Conservation (phyloP, 805 yeast genomes). For the Komagataella pseudopastoris region DNA sequence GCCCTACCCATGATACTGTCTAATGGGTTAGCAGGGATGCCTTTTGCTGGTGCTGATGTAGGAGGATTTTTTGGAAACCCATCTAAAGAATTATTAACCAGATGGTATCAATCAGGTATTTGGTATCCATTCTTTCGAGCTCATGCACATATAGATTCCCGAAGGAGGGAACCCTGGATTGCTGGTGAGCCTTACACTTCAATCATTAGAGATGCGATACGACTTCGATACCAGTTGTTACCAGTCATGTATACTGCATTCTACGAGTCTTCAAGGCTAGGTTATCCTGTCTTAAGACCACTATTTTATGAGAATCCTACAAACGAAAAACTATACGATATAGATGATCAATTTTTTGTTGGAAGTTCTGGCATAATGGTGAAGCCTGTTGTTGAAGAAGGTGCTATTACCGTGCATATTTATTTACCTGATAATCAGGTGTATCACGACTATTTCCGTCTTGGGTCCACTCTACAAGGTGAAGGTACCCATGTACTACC, state of each 20-base stretch:
- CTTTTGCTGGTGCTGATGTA: slow-evolving; percentile 92
- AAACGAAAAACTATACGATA: slow-evolving; percentile 30
- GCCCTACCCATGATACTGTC: slow-evolving; percentile 86
- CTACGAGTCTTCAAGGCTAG: slow-evolving; percentile 42
- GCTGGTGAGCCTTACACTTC: slow-evolving; percentile 62
- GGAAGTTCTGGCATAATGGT: slow-evolving; percentile 62
- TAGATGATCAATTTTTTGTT: slow-evolving; percentile 77
- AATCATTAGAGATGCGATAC: slow-evolving; percentile 55
- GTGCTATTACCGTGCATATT: slow-evolving; percentile 23
- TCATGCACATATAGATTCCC: slow-evolving; percentile 91
- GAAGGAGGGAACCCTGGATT: slow-evolving; percentile 88
- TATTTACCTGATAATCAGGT: slow-evolving; percentile 41
- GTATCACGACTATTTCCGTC: slow-evolving; percentile 37
- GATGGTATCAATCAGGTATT: slow-evolving; percentile 95
- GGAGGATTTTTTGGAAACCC: slow-evolving; percentile 97
- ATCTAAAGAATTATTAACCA: slow-evolving; percentile 55
- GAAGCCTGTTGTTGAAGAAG: slow-evolving; percentile 63
- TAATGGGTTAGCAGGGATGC: slow-evolving; percentile 71
- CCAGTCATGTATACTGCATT: slow-evolving; percentile 78
- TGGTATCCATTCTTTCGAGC: slow-evolving; percentile 96
- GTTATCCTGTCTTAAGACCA: slow-evolving; percentile 64
- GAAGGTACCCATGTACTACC: slow-evolving; percentile 24
- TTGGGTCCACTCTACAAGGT: slow-evolving; percentile 17
- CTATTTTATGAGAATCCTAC: slow-evolving; percentile 43
- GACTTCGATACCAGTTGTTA: slow-evolving; percentile 58